phyloP scores from a whole-genome alignment of 441 rosid genomes.

The Syzygium malaccense region DNA sequence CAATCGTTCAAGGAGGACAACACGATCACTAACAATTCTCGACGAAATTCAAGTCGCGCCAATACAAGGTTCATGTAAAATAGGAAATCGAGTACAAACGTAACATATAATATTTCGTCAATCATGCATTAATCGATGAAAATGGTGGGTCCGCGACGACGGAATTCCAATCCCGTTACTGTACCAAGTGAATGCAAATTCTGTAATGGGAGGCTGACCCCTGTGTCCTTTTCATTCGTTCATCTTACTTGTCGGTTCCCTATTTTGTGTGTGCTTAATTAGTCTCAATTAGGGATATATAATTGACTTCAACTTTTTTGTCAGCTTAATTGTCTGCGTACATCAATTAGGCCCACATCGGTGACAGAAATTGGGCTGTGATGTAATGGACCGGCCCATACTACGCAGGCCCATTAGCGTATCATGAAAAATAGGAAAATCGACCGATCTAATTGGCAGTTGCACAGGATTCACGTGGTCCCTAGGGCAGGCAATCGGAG shows the following conservation, averaged over 20 bases:
- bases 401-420: background rate
- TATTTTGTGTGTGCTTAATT: background rate
- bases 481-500: background rate
- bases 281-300: background rate
- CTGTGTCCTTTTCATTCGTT: background rate
- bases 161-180: background rate
- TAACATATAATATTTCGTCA: background rate
- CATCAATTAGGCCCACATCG: background rate
- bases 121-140: background rate
- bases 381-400: background rate
- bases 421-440: background rate
- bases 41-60: background rate
- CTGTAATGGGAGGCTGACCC: background rate
- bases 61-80: background rate
- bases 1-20: background rate
- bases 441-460: background rate
- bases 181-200: background rate
- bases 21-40: background rate
- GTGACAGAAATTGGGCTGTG: background rate
- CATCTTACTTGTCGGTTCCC: background rate
- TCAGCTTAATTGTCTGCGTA: background rate
- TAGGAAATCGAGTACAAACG: background rate
- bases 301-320: background rate
- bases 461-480: background rate
- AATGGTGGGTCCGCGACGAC: fast-evolving